Conservation (phyloP, 2,329 filamentous ascomycete species). For the Ceratocystis papillata region DNA sequence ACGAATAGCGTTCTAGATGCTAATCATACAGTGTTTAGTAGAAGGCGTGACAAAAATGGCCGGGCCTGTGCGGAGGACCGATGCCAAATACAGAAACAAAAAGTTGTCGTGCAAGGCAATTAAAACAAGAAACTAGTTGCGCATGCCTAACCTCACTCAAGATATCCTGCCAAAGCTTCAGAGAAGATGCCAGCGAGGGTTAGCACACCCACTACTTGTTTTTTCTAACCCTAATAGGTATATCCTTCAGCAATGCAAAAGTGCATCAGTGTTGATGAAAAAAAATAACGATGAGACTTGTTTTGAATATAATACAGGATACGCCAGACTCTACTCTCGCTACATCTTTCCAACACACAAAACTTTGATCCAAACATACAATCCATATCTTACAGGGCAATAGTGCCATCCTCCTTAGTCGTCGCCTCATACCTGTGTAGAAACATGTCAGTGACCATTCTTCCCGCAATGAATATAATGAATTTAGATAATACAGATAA, state of each 20-base stretch:
- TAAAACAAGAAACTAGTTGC: not conserved
- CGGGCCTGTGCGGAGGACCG: not conserved
- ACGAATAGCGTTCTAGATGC: not conserved
- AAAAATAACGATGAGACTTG: not conserved
- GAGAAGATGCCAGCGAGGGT: not conserved
- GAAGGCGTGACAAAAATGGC: not conserved
- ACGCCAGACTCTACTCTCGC: not conserved
- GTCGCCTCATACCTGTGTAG: slow-evolving; percentile 50
- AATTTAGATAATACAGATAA: not conserved
- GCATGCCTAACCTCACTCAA: not conserved
- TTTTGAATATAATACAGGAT: slow-evolving; percentile 11
- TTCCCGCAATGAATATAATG: too few species aligned
- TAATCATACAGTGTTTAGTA: not conserved
- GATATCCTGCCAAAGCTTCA: not conserved
- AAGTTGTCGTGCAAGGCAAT: not conserved
- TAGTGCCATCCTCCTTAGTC: slow-evolving; percentile 36
- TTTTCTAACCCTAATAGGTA: not conserved
- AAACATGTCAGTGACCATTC: slow-evolving; percentile 30
- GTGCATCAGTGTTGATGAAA: not conserved
- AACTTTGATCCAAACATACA: slow-evolving; percentile 1
- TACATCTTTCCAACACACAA: slow-evolving; percentile 11
- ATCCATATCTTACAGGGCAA: slow-evolving; percentile 23
- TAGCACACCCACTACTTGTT: not conserved
- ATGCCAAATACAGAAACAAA: not conserved
- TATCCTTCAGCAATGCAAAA: not conserved